Evolutionary conservation across 2,329 filamentous ascomycete genomes (phyloP).

Genomic region (Hypoxylon sp.): DNA sequence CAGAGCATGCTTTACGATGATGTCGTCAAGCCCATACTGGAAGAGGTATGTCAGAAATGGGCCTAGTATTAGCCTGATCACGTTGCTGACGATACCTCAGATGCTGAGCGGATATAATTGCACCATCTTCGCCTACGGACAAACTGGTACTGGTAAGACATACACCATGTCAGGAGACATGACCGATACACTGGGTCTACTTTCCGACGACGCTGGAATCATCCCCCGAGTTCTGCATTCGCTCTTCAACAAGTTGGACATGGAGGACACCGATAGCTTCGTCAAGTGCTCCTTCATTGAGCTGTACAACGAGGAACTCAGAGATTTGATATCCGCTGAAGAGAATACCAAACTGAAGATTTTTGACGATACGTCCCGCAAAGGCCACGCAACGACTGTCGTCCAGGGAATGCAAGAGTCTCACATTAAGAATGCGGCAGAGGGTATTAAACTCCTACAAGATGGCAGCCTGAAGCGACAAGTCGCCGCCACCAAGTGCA

Average conservation of each 20-base stretch:
- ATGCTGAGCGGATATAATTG: conserved; percentile 97
- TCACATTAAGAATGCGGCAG: conserved; percentile 86
- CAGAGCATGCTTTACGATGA: conserved; percentile 96
- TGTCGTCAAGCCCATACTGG: conserved; percentile 91
- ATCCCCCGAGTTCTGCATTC: conserved; percentile 91
- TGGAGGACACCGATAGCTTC: conserved; percentile 83
- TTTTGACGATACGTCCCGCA: conserved; percentile 89
- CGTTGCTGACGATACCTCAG: conserved; percentile 61
- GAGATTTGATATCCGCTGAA: conserved; percentile 87
- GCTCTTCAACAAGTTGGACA: conserved; percentile 87
- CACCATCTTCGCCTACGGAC: conserved; percentile 98
- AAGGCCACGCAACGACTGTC: conserved; percentile 85
- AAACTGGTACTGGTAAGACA: conserved; percentile 98
- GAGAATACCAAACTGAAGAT: conserved; percentile 93
- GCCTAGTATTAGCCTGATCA: background rate
- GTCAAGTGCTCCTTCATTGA: conserved; percentile 99
- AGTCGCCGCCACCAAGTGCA: conserved; percentile 99
- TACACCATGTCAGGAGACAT: conserved; percentile 99
- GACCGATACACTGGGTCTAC: conserved; percentile 84
- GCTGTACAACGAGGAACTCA: conserved; percentile 96
- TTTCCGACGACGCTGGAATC: conserved; percentile 94
- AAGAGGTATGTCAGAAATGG: conserved; percentile 75
- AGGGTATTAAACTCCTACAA: conserved; percentile 90
- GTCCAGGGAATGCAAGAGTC: conserved; percentile 99
- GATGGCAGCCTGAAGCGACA: conserved; percentile 93